Evolutionary conservation across 306 rosid species (phyloP).

Genomic region (Malus asiatica): DNA sequence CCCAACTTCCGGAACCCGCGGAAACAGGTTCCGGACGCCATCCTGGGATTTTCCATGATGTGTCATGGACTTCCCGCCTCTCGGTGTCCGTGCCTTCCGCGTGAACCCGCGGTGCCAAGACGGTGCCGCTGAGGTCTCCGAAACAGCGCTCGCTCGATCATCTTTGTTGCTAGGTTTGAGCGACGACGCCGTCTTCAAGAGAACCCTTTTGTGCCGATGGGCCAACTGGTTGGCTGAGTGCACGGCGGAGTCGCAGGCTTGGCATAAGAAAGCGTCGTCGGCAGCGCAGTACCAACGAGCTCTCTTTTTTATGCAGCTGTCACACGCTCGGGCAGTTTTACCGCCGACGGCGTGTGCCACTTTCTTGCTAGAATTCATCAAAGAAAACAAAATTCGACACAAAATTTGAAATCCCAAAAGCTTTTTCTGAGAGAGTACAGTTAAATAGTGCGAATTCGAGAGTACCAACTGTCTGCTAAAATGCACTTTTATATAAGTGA

Average conservation of each 20-base stretch:
- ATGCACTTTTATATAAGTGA: neutral
- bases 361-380: slow-evolving; percentile 37
- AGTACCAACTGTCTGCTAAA: neutral
- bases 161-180: neutral
- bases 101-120: slow-evolving; percentile 70
- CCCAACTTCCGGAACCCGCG: slow-evolving; percentile 58
- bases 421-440: neutral
- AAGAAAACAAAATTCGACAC: neutral
- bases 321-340: slow-evolving; percentile 87
- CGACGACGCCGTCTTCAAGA: slow-evolving; percentile 47
- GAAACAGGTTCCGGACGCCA: slow-evolving; percentile 27
- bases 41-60: neutral
- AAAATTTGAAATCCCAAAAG: neutral
- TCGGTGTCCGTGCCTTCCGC: slow-evolving; percentile 65
- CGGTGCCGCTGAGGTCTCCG: slow-evolving; percentile 18
- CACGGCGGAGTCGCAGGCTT: slow-evolving; percentile 67
- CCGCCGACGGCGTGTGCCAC: slow-evolving; percentile 53
- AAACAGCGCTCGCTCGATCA: neutral
- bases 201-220: slow-evolving; percentile 60
- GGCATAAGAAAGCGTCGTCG: slow-evolving; percentile 91
- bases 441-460: neutral
- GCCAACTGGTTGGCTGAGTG: slow-evolving; percentile 86
- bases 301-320: slow-evolving; percentile 71
- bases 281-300: slow-evolving; percentile 98
- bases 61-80: slow-evolving; percentile 36